These are phyloP conservation scores for Corymbia citriodora DNA, from an alignment of 441 rosid species.

Conservation along the genomic window DNA sequence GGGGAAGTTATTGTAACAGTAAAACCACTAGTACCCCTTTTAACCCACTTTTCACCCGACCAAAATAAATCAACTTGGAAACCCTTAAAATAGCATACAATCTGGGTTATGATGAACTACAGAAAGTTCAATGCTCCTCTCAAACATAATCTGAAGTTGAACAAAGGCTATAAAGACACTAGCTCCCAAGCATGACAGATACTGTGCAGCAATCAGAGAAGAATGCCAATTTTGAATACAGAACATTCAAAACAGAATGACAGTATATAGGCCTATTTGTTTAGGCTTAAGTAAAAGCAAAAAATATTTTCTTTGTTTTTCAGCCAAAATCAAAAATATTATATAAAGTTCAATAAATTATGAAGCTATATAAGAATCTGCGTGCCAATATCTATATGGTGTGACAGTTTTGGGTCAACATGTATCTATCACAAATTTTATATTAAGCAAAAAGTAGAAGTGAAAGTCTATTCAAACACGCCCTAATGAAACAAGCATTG, in stretches of 20 bases:
- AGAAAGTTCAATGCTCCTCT: neutral
- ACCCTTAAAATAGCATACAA: neutral
- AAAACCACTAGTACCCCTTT: neutral
- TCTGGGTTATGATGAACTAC: neutral
- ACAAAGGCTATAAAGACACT: neutral
- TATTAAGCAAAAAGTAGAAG: neutral
- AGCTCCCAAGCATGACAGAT: neutral
- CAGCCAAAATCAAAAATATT: neutral
- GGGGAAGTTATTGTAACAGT: neutral
- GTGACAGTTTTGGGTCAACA: neutral
- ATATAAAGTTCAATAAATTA: neutral
- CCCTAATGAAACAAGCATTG: neutral
- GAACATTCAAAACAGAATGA: neutral
- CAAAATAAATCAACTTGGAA: neutral
- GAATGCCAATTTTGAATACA: neutral
- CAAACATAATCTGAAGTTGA: neutral
- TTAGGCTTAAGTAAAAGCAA: neutral
- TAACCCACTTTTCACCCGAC: neutral
- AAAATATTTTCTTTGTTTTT: neutral
- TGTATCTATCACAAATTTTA: neutral
- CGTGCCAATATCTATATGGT: neutral
- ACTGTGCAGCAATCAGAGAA: neutral
- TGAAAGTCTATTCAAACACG: neutral
- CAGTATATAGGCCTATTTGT: neutral
- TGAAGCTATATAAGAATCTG: neutral